Conservation (phyloP, 78 protist species). For the Cavenderia fasciculata region DNA sequence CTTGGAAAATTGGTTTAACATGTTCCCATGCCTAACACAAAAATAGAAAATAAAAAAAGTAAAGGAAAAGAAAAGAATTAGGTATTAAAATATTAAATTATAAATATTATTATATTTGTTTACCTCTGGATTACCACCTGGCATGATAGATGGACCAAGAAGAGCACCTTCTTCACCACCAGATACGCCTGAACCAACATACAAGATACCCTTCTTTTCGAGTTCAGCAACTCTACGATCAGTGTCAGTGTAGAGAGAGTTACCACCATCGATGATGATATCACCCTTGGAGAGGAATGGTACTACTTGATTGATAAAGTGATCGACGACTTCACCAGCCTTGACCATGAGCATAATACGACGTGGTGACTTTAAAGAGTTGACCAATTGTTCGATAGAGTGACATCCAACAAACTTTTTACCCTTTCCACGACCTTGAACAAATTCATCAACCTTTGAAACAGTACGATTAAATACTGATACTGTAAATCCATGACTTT, state of each 20-base stretch:
- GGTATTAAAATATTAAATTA: not conserved
- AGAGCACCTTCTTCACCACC: slow-evolving; percentile 99
- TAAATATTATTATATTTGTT: not conserved
- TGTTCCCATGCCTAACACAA: slow-evolving; percentile 46
- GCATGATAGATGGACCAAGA: slow-evolving; percentile 98
- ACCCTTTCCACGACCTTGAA: slow-evolving; percentile 84
- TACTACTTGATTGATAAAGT: slow-evolving; percentile 68
- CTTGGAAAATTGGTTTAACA: slow-evolving; percentile 88
- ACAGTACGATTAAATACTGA: slow-evolving; percentile 90
- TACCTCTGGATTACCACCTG: slow-evolving; percentile 94
- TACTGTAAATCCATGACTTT: slow-evolving; percentile 88
- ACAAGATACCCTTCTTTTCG: slow-evolving; percentile 82
- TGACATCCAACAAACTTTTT: slow-evolving; percentile 85
- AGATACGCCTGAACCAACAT: slow-evolving; percentile 96
- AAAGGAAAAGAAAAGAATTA: not conserved
- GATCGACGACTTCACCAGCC: slow-evolving; percentile 95
- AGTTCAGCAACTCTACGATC: slow-evolving; percentile 84
- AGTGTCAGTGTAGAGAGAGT: slow-evolving; percentile 90
- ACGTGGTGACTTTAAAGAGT: slow-evolving; percentile 88
- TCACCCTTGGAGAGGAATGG: slow-evolving; percentile 89
- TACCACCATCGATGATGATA: slow-evolving; percentile 97
- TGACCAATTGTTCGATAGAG: slow-evolving; percentile 82
- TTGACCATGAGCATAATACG: slow-evolving; percentile 91
- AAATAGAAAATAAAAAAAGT: not conserved
- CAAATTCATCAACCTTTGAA: slow-evolving; percentile 85